Percentiles rank a stretch among this genome's conserved stretches.
These are phyloP conservation scores for Didymella glomerata DNA, from an alignment of 2,329 filamentous ascomycete species.

Conservation along the genomic window DNA sequence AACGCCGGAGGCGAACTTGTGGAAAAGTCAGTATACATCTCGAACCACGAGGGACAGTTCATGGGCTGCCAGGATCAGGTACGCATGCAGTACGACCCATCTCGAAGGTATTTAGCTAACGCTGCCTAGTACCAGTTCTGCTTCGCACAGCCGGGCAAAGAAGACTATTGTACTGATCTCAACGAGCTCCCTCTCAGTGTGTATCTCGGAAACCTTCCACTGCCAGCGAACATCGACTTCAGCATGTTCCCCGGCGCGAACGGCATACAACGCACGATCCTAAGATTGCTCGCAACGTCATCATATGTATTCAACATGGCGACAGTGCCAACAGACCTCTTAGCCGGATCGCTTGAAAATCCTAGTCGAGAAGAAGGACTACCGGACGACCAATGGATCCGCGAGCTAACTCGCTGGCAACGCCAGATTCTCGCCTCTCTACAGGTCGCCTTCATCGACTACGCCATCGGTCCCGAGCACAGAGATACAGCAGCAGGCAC, in stretches of 20 bases:
- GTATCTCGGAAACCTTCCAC: slow-evolving; percentile 10
- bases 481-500: slow-evolving; percentile 7
- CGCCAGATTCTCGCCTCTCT: slow-evolving; percentile 23
- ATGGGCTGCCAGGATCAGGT: slow-evolving; percentile 13
- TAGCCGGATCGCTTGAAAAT: slow-evolving; percentile 8
- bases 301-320: slow-evolving; percentile 16
- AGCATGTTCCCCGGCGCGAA: slow-evolving; percentile 25
- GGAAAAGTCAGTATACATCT: slow-evolving; percentile 8
- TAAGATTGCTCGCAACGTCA: slow-evolving; percentile 11
- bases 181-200: slow-evolving; percentile 15
- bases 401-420: slow-evolving; percentile 33
- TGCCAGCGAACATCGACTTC: slow-evolving; percentile 16
- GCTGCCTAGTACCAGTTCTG: slow-evolving; percentile 14
- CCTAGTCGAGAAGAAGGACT: slow-evolving; percentile 10
- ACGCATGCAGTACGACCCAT: neutral
- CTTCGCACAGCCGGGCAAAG: neutral
- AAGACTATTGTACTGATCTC: slow-evolving; percentile 11
- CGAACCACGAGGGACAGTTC: slow-evolving; percentile 6
- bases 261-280: slow-evolving; percentile 21
- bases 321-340: slow-evolving; percentile 2
- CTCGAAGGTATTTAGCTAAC: neutral
- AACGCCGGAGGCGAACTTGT: slow-evolving; percentile 4
- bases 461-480: slow-evolving; percentile 23
- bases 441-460: slow-evolving; percentile 26
- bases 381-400: slow-evolving; percentile 32